Evolutionary conservation across 345 rosid genomes (phyloP).

Genomic region (Lumnitzera racemosa): DNA sequence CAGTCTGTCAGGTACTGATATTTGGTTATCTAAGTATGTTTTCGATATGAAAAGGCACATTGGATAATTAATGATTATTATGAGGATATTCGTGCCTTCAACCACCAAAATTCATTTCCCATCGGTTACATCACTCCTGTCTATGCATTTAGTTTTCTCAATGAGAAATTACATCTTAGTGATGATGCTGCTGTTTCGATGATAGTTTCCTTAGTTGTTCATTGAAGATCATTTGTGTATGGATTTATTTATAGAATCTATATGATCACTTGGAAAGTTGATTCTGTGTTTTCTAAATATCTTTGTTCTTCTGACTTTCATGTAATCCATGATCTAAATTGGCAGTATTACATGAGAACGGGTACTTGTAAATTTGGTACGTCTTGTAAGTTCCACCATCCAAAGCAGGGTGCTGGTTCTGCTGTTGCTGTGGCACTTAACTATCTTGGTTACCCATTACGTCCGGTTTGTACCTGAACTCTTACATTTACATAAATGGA

Average conservation of each 20-base stretch:
- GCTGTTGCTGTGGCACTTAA: conserved; percentile 42
- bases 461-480: conserved; percentile 9
- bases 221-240: too few species aligned
- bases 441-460: conserved; percentile 74
- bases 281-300: not conserved
- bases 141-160: too few species aligned
- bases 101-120: too few species aligned
- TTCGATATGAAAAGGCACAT: too few species aligned
- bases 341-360: conserved; percentile 84
- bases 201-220: too few species aligned
- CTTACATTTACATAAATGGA: not conserved
- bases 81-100: too few species aligned
- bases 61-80: too few species aligned
- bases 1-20: conserved; percentile 65
- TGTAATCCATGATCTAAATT: conserved; percentile 5
- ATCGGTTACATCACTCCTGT: too few species aligned
- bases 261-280: too few species aligned
- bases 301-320: conserved; percentile 4
- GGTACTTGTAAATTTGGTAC: conserved; percentile 94
- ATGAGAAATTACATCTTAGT: too few species aligned
- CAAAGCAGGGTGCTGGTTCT: conserved; percentile 74
- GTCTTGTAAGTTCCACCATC: conserved; percentile 94
- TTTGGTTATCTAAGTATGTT: not conserved
- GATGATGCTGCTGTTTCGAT: too few species aligned
- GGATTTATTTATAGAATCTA: too few species aligned